phyloP scores from a whole-genome alignment of 202 grass and related monocot genomes.

The Zoysia matrella region DNA sequence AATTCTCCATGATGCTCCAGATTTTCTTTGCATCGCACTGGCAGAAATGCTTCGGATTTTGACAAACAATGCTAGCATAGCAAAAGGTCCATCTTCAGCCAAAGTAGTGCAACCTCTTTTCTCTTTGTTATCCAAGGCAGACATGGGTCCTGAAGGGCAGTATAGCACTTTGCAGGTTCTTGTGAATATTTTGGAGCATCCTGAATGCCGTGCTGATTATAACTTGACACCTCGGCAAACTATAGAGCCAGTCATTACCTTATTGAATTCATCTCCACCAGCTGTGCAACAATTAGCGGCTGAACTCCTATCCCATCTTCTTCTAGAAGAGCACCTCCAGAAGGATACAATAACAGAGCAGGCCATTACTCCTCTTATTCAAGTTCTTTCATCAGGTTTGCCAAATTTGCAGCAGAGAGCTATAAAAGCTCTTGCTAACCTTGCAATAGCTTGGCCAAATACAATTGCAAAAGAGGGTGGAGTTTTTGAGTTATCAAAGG shows the following conservation, averaged over 20 bases:
- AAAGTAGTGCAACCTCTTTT: constrained; percentile 98
- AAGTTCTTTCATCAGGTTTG: constrained; percentile 91
- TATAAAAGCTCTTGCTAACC: constrained; percentile 94
- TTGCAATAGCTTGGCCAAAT: constrained; percentile 97
- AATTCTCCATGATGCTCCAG: constrained; percentile 93
- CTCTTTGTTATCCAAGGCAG: constrained; percentile 83
- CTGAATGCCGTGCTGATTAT: constrained; percentile 93
- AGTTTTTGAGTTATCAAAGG: constrained; percentile 98
- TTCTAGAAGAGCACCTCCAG: constrained; percentile 94
- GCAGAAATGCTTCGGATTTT: constrained; percentile 97
- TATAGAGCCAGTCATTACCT: constrained; percentile 90
- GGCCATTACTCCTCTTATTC: constrained; percentile 92
- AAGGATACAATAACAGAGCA: constrained; percentile 90
- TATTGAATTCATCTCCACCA: constrained; percentile 85
- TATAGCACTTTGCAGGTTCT: constrained; percentile 96
- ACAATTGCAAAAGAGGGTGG: constrained; percentile 98
- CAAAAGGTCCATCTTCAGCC: constrained; percentile 95
- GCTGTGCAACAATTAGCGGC: constrained; percentile 97
- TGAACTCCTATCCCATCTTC: constrained; percentile 94
- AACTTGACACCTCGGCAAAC: constrained; percentile 81
- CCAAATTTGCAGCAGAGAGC: constrained; percentile 96
- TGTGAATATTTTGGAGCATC: constrained; percentile 99
- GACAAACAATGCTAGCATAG: constrained; percentile 98
- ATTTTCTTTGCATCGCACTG: constrained; percentile 94
- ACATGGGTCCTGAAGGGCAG: constrained; percentile 94